A percentile compares a stretch with the other conserved stretches of the same genome.
These are phyloP conservation scores for Backusella luteola DNA, from an alignment of 192 early-diverging fungal species.

Conservation along the genomic window DNA sequence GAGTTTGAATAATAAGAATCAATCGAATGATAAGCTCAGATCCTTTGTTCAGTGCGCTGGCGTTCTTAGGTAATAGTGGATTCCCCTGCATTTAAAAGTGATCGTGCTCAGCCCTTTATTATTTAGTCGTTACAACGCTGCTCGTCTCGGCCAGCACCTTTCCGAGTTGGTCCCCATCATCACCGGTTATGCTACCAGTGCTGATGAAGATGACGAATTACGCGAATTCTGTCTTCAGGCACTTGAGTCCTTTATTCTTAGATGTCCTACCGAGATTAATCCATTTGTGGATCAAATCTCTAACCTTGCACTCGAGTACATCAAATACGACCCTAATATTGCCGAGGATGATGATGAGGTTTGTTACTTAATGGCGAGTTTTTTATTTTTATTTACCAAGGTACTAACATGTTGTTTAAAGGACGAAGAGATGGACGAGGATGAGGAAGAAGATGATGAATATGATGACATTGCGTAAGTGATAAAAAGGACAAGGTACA, in stretches of 20 bases:
- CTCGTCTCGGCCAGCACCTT: conserved; percentile 66
- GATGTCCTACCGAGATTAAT: conserved; percentile 76
- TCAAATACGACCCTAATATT: conserved; percentile 88
- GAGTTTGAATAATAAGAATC: conserved; percentile 50
- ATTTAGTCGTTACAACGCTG: conserved; percentile 69
- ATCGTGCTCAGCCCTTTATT: background rate
- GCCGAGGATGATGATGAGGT: conserved; percentile 56
- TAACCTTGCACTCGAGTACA: conserved; percentile 56
- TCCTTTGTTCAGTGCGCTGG: conserved; percentile 73
- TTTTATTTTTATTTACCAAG: too few relatives aligned
- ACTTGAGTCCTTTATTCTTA: conserved; percentile 72
- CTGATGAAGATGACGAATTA: conserved; percentile 77
- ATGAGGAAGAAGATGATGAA: conserved; percentile 64
- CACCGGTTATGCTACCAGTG: conserved; percentile 45
- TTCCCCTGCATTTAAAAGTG: background rate
- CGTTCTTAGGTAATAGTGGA: conserved; percentile 58
- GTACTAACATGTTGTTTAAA: conserved; percentile 16
- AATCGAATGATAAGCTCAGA: conserved; percentile 62
- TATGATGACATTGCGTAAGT: conserved; percentile 53
- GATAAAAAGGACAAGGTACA: background rate
- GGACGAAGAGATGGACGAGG: conserved; percentile 55
- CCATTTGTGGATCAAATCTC: conserved; percentile 62
- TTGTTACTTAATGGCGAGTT: conserved; percentile 39
- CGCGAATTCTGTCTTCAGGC: conserved; percentile 81
- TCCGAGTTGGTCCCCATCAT: conserved; percentile 60